Evolutionary conservation across 495 filamentous ascomycete species (phyloP), one percentile per base, ranked within the genome.

Genomic region (Penicillium ochrochloron): DNA sequence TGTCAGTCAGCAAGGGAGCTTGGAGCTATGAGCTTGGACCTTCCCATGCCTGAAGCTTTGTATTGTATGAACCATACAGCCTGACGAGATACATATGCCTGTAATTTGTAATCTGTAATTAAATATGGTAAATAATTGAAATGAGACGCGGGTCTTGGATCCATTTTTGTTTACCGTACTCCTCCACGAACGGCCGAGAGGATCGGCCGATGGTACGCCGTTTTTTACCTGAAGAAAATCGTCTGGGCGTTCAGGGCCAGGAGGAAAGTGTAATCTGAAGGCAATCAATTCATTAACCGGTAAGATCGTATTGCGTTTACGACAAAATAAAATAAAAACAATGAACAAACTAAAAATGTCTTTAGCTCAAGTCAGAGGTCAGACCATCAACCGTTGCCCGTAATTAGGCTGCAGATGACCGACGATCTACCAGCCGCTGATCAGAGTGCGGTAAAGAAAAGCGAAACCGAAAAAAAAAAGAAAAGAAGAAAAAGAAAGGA

Each of bases 371-470:
- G 12, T 31, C 48, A 48, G 42, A 41, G 42, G 48, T 52, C 48
- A 52, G 56, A 61, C 53, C 29, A 66, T 46, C 42, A 54, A 52
- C 48, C 48, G 48, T 52, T 52, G 48, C 25, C 25, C 25, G 48
- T 25, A 52, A 65, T 59, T 63, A 54, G 58, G 58, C 54, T 69
- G 66, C 63, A 69, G 66, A 62, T 66, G 63, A 69, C 64, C 60
- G 66, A 66, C 64, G 60, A 69, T 62, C 41, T 56, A 21, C 48
- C 48, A 52, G 48, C 25, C 42, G 55, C 33, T 69, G 66, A 64
- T 65, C 66, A 61, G 50, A 48, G 52, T 19, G 42, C 42, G 14
- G 19, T n/a, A 52, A 31, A 52, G 48, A 15, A 52, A 52, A 52
- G 27, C 23, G 48, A 27, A 21, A 6, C 0, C 0, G 0, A 17